Base-by-base conservation (phyloP, 768 basidiomycete genomes). In the Mycena rebaudengoi region DNA sequence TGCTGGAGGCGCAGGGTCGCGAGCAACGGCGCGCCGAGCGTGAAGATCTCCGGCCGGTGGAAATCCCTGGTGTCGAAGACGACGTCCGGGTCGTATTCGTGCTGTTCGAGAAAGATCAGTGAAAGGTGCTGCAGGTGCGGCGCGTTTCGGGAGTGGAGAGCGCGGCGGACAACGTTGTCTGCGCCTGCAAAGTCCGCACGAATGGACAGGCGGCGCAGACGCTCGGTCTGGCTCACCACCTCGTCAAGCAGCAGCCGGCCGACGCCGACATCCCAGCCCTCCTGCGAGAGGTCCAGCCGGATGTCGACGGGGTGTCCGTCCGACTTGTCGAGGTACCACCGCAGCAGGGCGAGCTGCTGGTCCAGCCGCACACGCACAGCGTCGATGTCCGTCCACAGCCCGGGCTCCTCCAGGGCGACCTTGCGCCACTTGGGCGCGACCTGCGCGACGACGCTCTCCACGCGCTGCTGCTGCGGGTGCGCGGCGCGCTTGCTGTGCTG, bases 381-480 rank as follows among this genome's bases (percentile, higher is more conserved):
- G 64, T 49, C 73, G 52, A 78, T 76, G 32, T 71, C 62, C 11
- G 75, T 74, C 79, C 76, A 79, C n/a, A 80, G 62, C 25, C 75
- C 74, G 7, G 79, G 79, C 11, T 71, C 68, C 48, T 59, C 62
- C 40, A 80, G 73, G 20, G 79, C 74, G 5, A 79, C 71, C 49
- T 70, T 68, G 23, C 78, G 76, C 79, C 79, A 79, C 41, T 70
- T 69, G 30, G 69, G 57, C 33, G 72, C 73, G n/a, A 79, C 76
- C 44, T 75, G 74, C 33, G 79, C 76, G 46, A 80, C 29, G 8
- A 60, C 35, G 18, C 58, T 52, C 35, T 64, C 66, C 20, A 64
- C 44, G 16, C 55, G 55, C 5, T 10, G 12, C 0, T 51, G 40
- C 10, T 30, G 46, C n/a, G n/a, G n/a, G n/a, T n/a, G n/a, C 10